phyloP scores from a whole-genome alignment of 1,139 yeast species.

The Magnusiomyces ingens region DNA sequence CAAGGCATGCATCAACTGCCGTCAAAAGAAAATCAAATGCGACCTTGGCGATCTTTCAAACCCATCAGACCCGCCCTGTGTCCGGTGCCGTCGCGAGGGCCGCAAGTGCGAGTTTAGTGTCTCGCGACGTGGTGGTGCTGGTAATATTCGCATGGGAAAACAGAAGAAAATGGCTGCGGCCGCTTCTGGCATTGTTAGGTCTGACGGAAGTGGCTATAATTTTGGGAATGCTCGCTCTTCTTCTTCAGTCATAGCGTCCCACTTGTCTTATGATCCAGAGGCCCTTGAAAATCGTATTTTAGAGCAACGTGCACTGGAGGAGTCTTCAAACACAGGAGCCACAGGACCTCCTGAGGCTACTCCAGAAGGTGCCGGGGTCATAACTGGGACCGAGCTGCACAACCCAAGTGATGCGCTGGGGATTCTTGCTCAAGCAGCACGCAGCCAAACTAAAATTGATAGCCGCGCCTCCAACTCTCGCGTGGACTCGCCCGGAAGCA shows the following conservation, averaged over 20 bases:
- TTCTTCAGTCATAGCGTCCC: not conserved
- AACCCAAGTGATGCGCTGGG: constrained; percentile 58
- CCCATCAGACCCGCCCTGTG: constrained; percentile 80
- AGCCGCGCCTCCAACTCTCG: constrained; percentile 5
- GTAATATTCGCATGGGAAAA: constrained; percentile 41
- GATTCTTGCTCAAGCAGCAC: constrained; percentile 43
- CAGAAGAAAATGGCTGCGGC: constrained; percentile 19
- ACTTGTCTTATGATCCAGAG: not conserved
- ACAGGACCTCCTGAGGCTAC: not conserved
- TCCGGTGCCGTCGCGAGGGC: constrained; percentile 73
- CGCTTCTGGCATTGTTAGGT: not conserved
- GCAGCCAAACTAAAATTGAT: constrained; percentile 32
- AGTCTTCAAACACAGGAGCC: not conserved
- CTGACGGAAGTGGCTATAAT: not conserved
- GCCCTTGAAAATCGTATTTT: not conserved
- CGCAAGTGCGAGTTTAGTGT: constrained; percentile 75
- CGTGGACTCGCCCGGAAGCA: constrained; percentile 6
- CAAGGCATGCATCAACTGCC: constrained; percentile 77
- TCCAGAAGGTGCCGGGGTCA: constrained; percentile 15
- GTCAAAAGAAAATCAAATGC: constrained; percentile 77
- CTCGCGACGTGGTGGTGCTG: constrained; percentile 50
- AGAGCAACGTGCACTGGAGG: not conserved
- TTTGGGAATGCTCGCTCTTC: not conserved
- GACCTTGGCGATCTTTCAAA: constrained; percentile 69
- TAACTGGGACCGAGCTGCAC: constrained; percentile 33